These are phyloP conservation scores for Paramecium octaurelia DNA, from an alignment of 73 alveolate species.

Conservation along the genomic window DNA sequence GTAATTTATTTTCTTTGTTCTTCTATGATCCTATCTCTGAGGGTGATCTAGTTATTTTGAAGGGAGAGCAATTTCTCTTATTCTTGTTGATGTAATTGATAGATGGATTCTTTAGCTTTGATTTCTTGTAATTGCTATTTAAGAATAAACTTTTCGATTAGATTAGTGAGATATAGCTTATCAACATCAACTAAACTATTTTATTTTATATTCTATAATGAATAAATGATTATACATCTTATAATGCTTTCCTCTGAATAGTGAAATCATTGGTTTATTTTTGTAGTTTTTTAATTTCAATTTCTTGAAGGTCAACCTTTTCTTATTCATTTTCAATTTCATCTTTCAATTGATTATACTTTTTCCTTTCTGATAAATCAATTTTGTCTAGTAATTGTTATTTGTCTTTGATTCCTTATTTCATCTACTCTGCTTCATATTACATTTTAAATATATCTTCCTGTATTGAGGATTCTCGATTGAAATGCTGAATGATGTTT, in stretches of 20 bases:
- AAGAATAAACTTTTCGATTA: background rate
- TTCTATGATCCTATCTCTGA: conserved; percentile 19
- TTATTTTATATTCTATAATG: background rate
- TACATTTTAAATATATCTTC: background rate
- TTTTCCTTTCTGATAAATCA: background rate
- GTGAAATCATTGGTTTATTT: background rate
- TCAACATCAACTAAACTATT: background rate
- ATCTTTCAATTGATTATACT: background rate
- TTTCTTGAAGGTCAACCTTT: background rate
- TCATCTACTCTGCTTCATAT: background rate
- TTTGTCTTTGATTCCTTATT: background rate
- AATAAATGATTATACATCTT: background rate
- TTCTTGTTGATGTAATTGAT: background rate
- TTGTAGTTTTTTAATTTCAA: background rate
- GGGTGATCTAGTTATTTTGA: background rate
- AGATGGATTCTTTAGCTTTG: background rate
- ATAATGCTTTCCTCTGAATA: background rate
- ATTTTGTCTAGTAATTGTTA: background rate
- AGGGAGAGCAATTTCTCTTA: background rate
- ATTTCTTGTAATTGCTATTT: background rate
- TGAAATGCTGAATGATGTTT: background rate
- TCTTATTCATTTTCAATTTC: background rate
- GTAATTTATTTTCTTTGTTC: background rate
- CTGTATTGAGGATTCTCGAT: background rate
- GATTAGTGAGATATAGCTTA: background rate